Percentiles rank a stretch among this genome's conserved stretches.
These are phyloP conservation scores for Acorus calamus DNA, from an alignment of 106 monocot genomes.

Conservation along the genomic window DNA sequence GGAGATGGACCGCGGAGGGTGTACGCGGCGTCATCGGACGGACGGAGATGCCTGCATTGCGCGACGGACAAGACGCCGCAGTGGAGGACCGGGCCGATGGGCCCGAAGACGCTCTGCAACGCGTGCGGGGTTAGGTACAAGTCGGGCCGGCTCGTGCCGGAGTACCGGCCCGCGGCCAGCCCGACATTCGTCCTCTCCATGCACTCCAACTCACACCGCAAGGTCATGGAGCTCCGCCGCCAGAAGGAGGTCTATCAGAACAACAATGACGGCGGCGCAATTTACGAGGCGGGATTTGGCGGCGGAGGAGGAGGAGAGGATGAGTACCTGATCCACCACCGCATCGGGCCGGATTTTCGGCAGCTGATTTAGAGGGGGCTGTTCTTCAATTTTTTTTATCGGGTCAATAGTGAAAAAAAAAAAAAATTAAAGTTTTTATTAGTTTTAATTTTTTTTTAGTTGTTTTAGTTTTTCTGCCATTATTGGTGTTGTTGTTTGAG, in stretches of 20 bases:
- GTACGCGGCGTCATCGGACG: slow-evolving; percentile 18
- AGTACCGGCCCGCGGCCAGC: slow-evolving; percentile 83
- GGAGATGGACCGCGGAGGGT: background rate
- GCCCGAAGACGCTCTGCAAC: slow-evolving; percentile 90
- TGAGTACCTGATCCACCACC: slow-evolving; percentile 35
- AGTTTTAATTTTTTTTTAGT: too few relatives aligned
- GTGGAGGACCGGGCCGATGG: slow-evolving; percentile 86
- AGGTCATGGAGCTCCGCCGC: slow-evolving; percentile 62
- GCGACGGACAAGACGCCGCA: slow-evolving; percentile 86
- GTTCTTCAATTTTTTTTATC: too few relatives aligned
- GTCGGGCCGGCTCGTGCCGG: slow-evolving; percentile 77
- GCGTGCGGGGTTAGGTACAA: slow-evolving; percentile 88
- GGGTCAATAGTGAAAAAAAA: too few relatives aligned
- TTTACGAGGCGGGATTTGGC: too few relatives aligned
- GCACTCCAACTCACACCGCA: slow-evolving; percentile 79
- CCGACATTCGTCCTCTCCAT: slow-evolving; percentile 48
- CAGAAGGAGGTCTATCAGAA: slow-evolving; percentile 38
- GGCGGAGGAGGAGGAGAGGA: slow-evolving; percentile 3
- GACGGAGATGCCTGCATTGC: slow-evolving; percentile 68
- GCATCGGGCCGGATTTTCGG: slow-evolving; percentile 26
- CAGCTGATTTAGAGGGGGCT: slow-evolving; percentile 14
- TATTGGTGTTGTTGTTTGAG: too few relatives aligned
- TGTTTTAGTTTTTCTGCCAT: too few relatives aligned
- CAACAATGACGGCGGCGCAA: too few relatives aligned
- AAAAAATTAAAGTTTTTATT: too few relatives aligned